Evolutionary conservation across 169 alveolate genomes (phyloP), one percentile per base, ranked within the genome.

Genomic region (Eimeria sp.): DNA sequence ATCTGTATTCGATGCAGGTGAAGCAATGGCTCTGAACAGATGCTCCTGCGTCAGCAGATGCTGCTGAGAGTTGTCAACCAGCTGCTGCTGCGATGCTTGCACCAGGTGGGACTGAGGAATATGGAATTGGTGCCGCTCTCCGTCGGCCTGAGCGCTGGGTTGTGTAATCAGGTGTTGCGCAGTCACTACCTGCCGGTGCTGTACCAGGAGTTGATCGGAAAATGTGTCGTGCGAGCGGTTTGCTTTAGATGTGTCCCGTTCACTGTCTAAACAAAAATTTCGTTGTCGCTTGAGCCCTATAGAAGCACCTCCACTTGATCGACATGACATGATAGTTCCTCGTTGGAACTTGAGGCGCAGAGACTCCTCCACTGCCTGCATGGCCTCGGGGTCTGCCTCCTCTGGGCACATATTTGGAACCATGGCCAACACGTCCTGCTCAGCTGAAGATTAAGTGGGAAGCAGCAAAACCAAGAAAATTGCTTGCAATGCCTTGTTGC

Each of bases 351-450:
- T 83, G 40, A 83, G 34, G 13, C 91, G 70, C 54, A 83, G 47
- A 57, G 91, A 83, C 76, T 83, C 91, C 63, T 83, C 91, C 34
- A 57, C 91, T 5, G 91, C 91, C 57, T 83, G 91, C 91, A 83
- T 49, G 4, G 91, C 73, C 76, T 83, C 91, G 5, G 91, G 91
- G 54, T 83, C 70, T 5, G 91, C 63, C 47, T 83, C 91, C 18
- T 83, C 91, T 7, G 91, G 91, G 54, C 91, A 83, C 63, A 57
- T 83, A 34, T n/a, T 83, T 51, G 91, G 91, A 16, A 83, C 91
- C 91, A 83, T 83, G 18, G 91, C 91, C 49, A 83, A 22, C n/a
- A 83, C 91, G 91, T 83, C 91, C 75, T 83, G 91, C 16, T 83
- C 91, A 54, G 91, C 91, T 83, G 91, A 30, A 57, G 25, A n/a